Conservation (phyloP, 495 filamentous ascomycete genomes). For the Massariosphaeria phaeospora region DNA sequence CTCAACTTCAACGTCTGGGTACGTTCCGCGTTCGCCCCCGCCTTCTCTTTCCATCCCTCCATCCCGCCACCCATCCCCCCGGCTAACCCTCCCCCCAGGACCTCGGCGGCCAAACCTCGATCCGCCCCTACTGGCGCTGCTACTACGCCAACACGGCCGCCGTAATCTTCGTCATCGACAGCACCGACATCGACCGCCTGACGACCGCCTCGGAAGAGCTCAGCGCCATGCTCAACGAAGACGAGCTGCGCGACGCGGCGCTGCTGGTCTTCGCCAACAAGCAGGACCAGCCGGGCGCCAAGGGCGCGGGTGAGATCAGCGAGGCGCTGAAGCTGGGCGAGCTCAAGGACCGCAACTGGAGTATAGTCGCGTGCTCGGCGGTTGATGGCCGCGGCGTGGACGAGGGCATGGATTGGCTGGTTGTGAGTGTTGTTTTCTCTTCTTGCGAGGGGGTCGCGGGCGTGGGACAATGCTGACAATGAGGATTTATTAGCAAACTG, state of each 20-base stretch:
- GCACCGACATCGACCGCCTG: slow-evolving; percentile 91
- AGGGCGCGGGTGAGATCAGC: slow-evolving; percentile 93
- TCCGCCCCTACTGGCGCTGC: slow-evolving; percentile 97
- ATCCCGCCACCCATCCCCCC: neutral
- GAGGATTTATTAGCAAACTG: slow-evolving; percentile 14
- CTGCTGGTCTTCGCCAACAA: slow-evolving; percentile 97
- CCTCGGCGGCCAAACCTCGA: slow-evolving; percentile 89
- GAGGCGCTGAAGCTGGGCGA: slow-evolving; percentile 86
- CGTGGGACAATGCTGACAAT: too few relatives aligned
- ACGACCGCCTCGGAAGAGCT: slow-evolving; percentile 90
- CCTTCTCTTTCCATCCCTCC: neutral
- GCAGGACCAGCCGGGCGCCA: slow-evolving; percentile 95
- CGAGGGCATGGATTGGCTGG: slow-evolving; percentile 98
- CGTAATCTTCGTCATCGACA: slow-evolving; percentile 97
- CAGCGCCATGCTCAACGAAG: slow-evolving; percentile 91
- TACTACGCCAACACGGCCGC: slow-evolving; percentile 99
- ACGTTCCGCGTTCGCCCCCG: slow-evolving; percentile 31
- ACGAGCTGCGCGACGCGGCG: slow-evolving; percentile 87
- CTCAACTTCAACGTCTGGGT: slow-evolving; percentile 99
- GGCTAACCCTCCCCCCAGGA: slow-evolving; percentile 52
- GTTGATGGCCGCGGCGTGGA: slow-evolving; percentile 90
- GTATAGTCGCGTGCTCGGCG: slow-evolving; percentile 93
- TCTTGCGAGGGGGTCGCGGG: too few relatives aligned
- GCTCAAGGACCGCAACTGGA: slow-evolving; percentile 95
- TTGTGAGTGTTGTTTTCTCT: too few relatives aligned